A percentile compares a stretch with the other conserved stretches of the same genome.
Evolutionary conservation across 306 rosid species (phyloP).

Genomic region (Vigna radiata): DNA sequence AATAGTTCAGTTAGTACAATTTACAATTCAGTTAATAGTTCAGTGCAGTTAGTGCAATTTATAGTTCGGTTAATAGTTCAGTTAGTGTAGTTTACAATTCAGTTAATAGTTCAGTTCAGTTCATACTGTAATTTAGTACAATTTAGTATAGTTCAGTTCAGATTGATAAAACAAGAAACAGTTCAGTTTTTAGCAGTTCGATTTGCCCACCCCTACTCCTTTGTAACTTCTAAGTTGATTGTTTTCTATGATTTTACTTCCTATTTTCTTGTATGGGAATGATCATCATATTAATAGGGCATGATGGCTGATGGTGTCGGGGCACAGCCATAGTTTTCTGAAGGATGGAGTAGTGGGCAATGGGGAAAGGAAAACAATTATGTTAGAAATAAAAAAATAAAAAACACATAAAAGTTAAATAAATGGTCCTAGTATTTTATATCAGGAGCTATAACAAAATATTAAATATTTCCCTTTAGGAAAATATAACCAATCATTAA

Average conservation of each 20-base stretch:
- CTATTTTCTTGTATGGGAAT: not conserved
- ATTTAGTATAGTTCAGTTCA: too few relatives aligned
- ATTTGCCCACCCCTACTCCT: too few relatives aligned
- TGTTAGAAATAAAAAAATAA: constrained; percentile 2
- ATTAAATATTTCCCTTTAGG: not conserved
- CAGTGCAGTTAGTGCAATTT: too few relatives aligned
- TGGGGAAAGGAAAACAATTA: not conserved
- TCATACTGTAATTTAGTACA: too few relatives aligned
- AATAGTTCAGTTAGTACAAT: too few relatives aligned
- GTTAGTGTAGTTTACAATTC: too few relatives aligned
- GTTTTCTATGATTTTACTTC: not conserved
- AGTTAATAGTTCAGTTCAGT: too few relatives aligned
- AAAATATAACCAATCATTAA: not conserved
- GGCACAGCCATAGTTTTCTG: not conserved
- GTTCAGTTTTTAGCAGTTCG: too few relatives aligned
- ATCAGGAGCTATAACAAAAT: not conserved
- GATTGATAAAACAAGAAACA: too few relatives aligned
- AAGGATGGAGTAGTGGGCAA: not conserved
- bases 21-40: too few relatives aligned
- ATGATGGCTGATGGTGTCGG: not conserved
- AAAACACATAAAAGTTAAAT: not conserved
- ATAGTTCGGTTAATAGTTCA: too few relatives aligned
- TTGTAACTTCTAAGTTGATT: constrained; percentile 36
- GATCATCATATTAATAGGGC: not conserved
- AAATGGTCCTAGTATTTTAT: not conserved